Conservation (phyloP, 495 filamentous ascomycete species). For the Astrothelium subdiscretum region DNA sequence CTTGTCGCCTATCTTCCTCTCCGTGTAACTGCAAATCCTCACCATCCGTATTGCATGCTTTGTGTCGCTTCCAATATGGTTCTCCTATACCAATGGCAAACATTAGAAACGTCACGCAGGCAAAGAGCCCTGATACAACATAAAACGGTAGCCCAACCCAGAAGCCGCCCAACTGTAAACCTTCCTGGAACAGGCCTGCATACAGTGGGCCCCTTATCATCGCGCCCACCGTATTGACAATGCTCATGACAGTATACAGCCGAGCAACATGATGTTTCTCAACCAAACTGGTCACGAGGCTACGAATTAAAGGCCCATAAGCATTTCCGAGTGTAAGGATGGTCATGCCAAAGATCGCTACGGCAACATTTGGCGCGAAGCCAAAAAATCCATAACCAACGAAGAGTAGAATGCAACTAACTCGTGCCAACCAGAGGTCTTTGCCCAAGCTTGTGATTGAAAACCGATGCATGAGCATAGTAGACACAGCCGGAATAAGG, state of each 20-base stretch:
- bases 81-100: background rate
- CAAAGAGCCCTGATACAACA: slow-evolving; percentile 3
- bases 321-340: slow-evolving; percentile 12
- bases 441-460: slow-evolving; percentile 33
- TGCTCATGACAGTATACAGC: slow-evolving; percentile 44
- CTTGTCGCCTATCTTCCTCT: background rate
- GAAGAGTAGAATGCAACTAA: slow-evolving; percentile 38
- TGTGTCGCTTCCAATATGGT: too few species aligned
- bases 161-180: slow-evolving; percentile 35
- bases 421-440: slow-evolving; percentile 41
- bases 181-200: slow-evolving; percentile 42
- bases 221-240: slow-evolving; percentile 43
- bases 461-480: slow-evolving; percentile 23
- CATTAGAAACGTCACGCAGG: background rate
- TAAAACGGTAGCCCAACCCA: slow-evolving; percentile 30
- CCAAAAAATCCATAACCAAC: slow-evolving; percentile 40
- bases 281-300: slow-evolving; percentile 42
- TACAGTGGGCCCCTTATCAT: slow-evolving; percentile 42
- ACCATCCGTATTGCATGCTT: background rate
- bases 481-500: slow-evolving; percentile 35
- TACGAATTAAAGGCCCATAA: slow-evolving; percentile 22
- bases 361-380: slow-evolving; percentile 12
- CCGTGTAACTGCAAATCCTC: background rate
- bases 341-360: slow-evolving; percentile 8
- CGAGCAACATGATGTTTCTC: slow-evolving; percentile 42